Percentiles rank a stretch among this genome's conserved stretches.
These are phyloP conservation scores for Hippophae rhamnoides DNA, from an alignment of 306 rosid genomes.

Conservation along the genomic window DNA sequence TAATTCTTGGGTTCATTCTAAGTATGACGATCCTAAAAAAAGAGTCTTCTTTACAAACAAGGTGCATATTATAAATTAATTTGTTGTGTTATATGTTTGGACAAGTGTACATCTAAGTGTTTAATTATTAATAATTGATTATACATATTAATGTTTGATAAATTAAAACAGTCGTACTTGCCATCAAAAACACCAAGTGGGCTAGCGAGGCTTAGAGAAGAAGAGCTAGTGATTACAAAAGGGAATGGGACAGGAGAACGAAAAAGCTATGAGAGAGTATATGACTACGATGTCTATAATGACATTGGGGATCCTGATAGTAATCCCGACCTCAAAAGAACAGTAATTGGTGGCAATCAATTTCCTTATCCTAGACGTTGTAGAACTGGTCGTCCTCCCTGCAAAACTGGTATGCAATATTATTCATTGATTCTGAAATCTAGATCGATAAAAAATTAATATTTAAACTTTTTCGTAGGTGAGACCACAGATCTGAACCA, in stretches of 20 bases:
- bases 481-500: no score
- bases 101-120: background rate
- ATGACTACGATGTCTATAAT: slow-evolving; percentile 62
- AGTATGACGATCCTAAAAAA: slow-evolving; percentile 34
- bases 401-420: background rate
- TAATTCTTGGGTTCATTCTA: slow-evolving; percentile 68
- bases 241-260: slow-evolving; percentile 47
- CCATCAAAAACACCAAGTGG: slow-evolving; percentile 64
- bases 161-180: slow-evolving; percentile 35
- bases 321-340: slow-evolving; percentile 10
- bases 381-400: slow-evolving; percentile 26
- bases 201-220: slow-evolving; percentile 33
- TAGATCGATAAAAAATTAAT: no score
- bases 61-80: slow-evolving; percentile 17
- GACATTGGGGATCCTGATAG: slow-evolving; percentile 56
- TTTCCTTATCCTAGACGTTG: slow-evolving; percentile 32
- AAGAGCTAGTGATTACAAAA: slow-evolving; percentile 22
- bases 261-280: slow-evolving; percentile 31
- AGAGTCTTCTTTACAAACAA: slow-evolving; percentile 59
- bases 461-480: no score
- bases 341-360: slow-evolving; percentile 26
- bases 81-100: background rate
- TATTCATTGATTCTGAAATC: no score
- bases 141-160: background rate
- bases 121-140: background rate